phyloP scores from a whole-genome alignment of 176 grass and related monocot species.

The Avena eriantha region DNA sequence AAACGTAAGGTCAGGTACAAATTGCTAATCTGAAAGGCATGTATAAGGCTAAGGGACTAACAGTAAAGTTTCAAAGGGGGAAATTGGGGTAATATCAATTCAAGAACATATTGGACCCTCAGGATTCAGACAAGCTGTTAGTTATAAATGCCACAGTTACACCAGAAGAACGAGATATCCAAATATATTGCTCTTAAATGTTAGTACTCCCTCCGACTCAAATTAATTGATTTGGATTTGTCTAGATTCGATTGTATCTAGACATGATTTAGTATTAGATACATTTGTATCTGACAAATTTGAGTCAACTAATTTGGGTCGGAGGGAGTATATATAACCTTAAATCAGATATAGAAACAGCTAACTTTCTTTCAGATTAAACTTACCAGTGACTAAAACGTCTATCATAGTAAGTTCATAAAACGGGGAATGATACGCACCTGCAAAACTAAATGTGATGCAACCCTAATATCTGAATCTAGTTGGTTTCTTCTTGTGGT shows the following conservation, averaged over 20 bases:
- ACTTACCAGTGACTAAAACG: constrained; percentile 11
- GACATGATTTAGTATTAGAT: too few species aligned
- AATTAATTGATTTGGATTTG: too few species aligned
- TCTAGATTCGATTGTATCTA: too few species aligned
- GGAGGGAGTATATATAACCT: not conserved
- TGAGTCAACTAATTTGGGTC: too few species aligned
- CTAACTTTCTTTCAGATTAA: constrained; percentile 5
- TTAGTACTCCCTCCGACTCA: too few species aligned
- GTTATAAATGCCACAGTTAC: not conserved
- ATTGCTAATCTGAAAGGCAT: constrained; percentile 7
- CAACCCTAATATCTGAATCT: constrained; percentile 46
- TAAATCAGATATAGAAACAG: constrained; percentile 33
- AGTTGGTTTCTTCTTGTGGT: constrained; percentile 49
- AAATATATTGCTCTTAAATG: not conserved
- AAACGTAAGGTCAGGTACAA: constrained; percentile 34
- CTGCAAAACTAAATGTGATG: constrained; percentile 61
- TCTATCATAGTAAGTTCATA: constrained; percentile 8
- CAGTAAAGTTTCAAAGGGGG: not conserved
- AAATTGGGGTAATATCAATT: not conserved
- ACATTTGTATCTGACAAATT: too few species aligned
- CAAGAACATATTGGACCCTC: constrained; percentile 7
- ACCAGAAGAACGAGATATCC: constrained; percentile 11
- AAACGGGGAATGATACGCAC: constrained; percentile 44
- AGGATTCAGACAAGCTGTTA: not conserved
- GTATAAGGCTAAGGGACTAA: not conserved